Conservation (phyloP, 495 filamentous ascomycete species). For the Neurospora sp. region DNA sequence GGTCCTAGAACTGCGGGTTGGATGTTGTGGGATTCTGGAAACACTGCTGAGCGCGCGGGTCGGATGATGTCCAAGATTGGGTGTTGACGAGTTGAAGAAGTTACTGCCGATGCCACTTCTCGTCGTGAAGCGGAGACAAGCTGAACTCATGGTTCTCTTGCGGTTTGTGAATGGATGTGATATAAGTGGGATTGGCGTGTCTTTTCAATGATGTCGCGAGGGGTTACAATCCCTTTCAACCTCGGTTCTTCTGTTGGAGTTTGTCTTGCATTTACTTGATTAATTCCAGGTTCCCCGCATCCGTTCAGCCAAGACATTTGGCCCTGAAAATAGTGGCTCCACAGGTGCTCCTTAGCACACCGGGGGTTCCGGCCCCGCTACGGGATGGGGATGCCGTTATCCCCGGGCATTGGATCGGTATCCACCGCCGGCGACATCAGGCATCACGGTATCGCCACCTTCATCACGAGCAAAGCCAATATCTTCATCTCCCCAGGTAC, state of each 20-base stretch:
- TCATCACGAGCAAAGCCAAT: too few species aligned
- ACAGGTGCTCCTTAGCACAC: not conserved
- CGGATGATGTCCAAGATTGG: not conserved
- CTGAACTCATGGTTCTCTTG: not conserved
- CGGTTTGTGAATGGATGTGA: not conserved
- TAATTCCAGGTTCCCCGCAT: not conserved
- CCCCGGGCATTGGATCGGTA: not conserved
- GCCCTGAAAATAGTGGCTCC: not conserved
- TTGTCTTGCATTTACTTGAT: not conserved
- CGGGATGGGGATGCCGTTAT: not conserved
- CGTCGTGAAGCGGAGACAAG: not conserved
- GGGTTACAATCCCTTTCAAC: not conserved
- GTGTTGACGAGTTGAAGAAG: not conserved
- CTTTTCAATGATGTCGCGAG: not conserved
- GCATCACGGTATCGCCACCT: not conserved
- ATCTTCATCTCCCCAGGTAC: too few species aligned
- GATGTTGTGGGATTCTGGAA: not conserved
- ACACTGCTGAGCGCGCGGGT: not conserved
- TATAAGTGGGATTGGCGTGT: not conserved
- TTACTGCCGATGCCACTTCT: not conserved
- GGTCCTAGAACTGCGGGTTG: not conserved
- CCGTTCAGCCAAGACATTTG: not conserved
- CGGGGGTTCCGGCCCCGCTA: not conserved
- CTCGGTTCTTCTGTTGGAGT: not conserved
- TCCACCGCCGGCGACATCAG: not conserved